Base-by-base conservation (phyloP, 192 early-diverging fungal species). In the Pilobolus umbonatus region DNA sequence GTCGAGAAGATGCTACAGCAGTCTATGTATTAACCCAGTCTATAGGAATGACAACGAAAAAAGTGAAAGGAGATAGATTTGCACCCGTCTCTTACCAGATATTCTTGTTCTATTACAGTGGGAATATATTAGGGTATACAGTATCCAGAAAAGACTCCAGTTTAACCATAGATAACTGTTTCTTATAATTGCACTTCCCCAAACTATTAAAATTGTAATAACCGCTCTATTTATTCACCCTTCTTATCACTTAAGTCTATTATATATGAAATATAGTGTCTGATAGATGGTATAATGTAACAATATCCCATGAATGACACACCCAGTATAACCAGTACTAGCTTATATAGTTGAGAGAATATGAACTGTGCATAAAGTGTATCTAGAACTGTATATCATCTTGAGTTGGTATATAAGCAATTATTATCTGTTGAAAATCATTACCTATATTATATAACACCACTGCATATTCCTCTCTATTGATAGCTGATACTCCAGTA, bases 21-120 rank as follows among this genome's bases (percentile, higher is more conserved):
- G 5, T 1, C 1, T 22, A 39, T 40, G 9, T 40, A 40, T 29
- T 36, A 55, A 17, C 24, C 5, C 31, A 15, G 8, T 12, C 5
- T 52, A 14, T 25, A 65, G 62, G 62, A 36, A 48, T 65, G 43
- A 65, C 62, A 21, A 47, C 58, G 40, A 45, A 57, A 29, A 57
- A 57, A 28, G 21, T 50, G n/a, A 39, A 40, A 19, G 28, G 32
- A 24, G 40, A 51, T 35, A 32, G 46, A 43, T 57, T 40, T 34
- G 28, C 39, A 5, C 29, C 54, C 29, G 32, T 38, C 11, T 43
- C 35, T n/a, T 65, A 49, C 21, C n/a, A 57, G n/a, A 5, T 65
- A 4, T 65, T 57, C 42, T 11, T 65, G 14, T 51, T 65, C 25
- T 65, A 65, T n/a, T 65, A 57, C 30, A 49, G 40, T 39, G 62